Base-by-base conservation (phyloP, 1,284 basidiomycete genomes). In the Cystobasidium slooffiae region DNA sequence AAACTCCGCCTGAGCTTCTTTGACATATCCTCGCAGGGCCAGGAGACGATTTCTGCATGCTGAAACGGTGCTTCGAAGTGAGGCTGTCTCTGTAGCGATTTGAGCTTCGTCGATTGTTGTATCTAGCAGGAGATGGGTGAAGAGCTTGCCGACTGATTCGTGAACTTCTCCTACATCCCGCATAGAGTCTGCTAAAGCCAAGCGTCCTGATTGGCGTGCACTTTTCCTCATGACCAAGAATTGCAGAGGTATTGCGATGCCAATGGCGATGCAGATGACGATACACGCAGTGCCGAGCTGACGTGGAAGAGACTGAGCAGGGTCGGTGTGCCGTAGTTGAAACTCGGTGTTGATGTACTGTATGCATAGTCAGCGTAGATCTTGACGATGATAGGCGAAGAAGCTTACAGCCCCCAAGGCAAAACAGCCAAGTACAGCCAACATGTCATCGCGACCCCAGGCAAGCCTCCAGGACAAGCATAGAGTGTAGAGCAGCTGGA, bases 271-370 rank as follows among this genome's bases (percentile, higher is more conserved):
- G n/a, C 31, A 43, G 24, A 69, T 69, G 20, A 61, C 44, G 44
- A 69, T 59, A 6, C 24, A 16, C 0, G 67, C 37, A 18, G 44
- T 69, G 41, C 44, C 44, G 24, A 69, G 53, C 53, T 69, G 67
- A 31, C n/a, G 20, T 12, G 39, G 22, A 9, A 69, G 46, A 18
- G 67, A 56, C 37, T 58, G 53, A 47, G 67, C 55, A 14, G 67
- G 53, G 10, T 69, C 43, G 4, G 44, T 14, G 31, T 69, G 67
- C 16, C 67, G 55, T 37, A 69, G 56, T 20, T 69, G 67, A n/a
- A 69, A 58, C 56, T 69, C 67, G 44, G 58, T 56, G 55, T 69
- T 69, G 37, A 69, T 59, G 56, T 56, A 69, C 65, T 68, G 51
- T 2, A 22, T 6, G 22, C 22, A n/a, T 4, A 24, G 6, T 43